phyloP scores from a whole-genome alignment of 169 alveolate genomes.

The Plasmodium adleri region DNA sequence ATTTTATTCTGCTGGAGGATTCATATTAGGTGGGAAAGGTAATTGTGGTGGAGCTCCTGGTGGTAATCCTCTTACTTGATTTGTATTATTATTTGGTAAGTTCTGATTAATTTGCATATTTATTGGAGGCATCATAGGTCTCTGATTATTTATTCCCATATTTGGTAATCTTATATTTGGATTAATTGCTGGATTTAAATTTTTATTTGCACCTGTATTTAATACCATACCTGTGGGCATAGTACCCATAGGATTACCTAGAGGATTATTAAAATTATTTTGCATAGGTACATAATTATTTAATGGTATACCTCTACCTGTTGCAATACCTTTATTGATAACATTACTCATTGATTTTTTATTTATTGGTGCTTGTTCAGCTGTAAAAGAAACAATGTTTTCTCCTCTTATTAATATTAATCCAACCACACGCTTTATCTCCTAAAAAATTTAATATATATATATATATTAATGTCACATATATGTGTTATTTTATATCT shows the following conservation, averaged over 20 bases:
- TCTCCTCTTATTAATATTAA: constrained; percentile 98
- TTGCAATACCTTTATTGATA: constrained; percentile 86
- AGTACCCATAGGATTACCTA: constrained; percentile 33
- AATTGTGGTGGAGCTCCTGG: constrained; percentile 47
- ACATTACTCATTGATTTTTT: constrained; percentile 75
- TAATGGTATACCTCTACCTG: constrained; percentile 85
- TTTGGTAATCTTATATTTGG: constrained; percentile 47
- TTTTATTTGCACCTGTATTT: constrained; percentile 31
- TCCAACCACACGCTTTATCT: constrained; percentile 97
- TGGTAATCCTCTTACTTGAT: constrained; percentile 31
- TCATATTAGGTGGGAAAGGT: constrained; percentile 35
- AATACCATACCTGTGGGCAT: constrained; percentile 74
- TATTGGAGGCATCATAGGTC: constrained; percentile 69
- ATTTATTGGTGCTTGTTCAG: constrained; percentile 97
- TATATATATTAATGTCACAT: too few species aligned
- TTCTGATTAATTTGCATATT: constrained; percentile 28
- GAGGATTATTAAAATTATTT: constrained; percentile 18
- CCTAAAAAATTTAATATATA: constrained; percentile 77
- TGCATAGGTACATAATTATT: constrained; percentile 74
- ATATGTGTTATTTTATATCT: too few species aligned
- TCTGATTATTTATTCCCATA: constrained; percentile 11
- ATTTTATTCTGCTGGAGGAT: constrained; percentile 13
- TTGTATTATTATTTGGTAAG: neutral
- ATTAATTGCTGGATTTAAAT: constrained; percentile 35
- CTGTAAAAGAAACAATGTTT: constrained; percentile 96